phyloP scores from a whole-genome alignment of 2,329 filamentous ascomycete genomes.

The Knufia fluminis region DNA sequence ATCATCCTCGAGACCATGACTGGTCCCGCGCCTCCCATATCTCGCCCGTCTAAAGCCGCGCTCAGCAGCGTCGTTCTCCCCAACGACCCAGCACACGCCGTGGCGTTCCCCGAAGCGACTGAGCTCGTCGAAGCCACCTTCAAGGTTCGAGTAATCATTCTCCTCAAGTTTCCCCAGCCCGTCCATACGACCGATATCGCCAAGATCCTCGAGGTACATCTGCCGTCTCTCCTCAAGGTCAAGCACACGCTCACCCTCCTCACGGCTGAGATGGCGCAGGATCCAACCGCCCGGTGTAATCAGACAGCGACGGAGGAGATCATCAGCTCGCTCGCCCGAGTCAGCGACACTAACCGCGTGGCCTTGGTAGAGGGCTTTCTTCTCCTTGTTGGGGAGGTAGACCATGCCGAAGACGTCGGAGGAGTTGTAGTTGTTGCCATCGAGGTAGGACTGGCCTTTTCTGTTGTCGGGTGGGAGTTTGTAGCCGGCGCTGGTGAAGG shows the following conservation, averaged over 20 bases:
- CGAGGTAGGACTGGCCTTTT: constrained; percentile 21
- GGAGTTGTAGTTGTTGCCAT: constrained; percentile 21
- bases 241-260: constrained; percentile 39
- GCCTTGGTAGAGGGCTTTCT: constrained; percentile 33
- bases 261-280: constrained; percentile 34
- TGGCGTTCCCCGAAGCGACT: constrained; percentile 37
- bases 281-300: constrained; percentile 38
- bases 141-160: constrained; percentile 35
- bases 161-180: constrained; percentile 25
- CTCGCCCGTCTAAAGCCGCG: neutral
- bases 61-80: constrained; percentile 23
- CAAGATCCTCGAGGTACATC: constrained; percentile 32
- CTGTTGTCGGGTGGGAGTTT: constrained; percentile 20
- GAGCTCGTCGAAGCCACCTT: constrained; percentile 37
- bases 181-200: constrained; percentile 25
- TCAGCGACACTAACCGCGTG: constrained; percentile 33
- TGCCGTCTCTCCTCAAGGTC: constrained; percentile 33
- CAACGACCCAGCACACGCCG: constrained; percentile 36
- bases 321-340: constrained; percentile 24
- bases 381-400: constrained; percentile 36
- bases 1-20: constrained; percentile 16
- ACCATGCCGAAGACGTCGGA: constrained; percentile 31
- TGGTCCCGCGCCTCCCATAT: constrained; percentile 1
- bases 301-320: constrained; percentile 34
- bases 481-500: constrained; percentile 23